Evolutionary conservation across 148 eudicot genomes (phyloP).

Genomic region (Amaranthus hypochondriacus): DNA sequence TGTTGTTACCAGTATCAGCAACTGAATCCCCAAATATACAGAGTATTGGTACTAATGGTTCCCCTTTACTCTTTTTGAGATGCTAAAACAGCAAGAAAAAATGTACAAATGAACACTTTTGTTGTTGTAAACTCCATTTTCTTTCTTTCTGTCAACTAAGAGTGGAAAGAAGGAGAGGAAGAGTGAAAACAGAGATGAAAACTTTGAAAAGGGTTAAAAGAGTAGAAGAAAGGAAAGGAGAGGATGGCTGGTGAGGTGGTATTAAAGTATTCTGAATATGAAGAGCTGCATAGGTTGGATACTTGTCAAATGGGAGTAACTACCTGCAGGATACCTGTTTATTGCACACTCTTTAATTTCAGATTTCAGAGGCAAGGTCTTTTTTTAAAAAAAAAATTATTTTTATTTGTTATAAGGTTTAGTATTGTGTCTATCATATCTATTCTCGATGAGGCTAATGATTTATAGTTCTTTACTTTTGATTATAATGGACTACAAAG

Average conservation of each 20-base stretch:
- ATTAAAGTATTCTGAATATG: constrained; percentile 11
- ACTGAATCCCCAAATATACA: constrained; percentile 83
- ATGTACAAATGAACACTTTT: not conserved
- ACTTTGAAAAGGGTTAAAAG: too few species aligned
- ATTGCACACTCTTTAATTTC: not conserved
- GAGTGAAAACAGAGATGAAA: not conserved
- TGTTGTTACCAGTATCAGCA: constrained; percentile 84
- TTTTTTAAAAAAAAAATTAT: too few species aligned
- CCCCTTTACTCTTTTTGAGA: constrained; percentile 23
- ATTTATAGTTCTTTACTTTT: not conserved
- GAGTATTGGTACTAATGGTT: constrained; percentile 73
- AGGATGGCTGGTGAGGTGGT: constrained; percentile 1
- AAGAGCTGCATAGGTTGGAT: constrained; percentile 7
- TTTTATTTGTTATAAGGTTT: too few species aligned
- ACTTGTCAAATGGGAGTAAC: constrained; percentile 12
- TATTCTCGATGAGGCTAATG: too few species aligned
- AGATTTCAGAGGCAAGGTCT: not conserved
- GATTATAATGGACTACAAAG: not conserved
- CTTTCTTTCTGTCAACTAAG: not conserved
- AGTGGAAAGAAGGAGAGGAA: not conserved
- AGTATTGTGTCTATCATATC: too few species aligned
- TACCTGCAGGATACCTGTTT: not conserved
- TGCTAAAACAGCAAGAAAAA: not conserved
- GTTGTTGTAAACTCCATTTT: constrained; percentile 38
- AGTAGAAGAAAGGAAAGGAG: not conserved